Percentiles rank a stretch among this genome's conserved stretches.
Conservation (phyloP, 129 eudicot genomes). For the Erigeron canadensis region DNA sequence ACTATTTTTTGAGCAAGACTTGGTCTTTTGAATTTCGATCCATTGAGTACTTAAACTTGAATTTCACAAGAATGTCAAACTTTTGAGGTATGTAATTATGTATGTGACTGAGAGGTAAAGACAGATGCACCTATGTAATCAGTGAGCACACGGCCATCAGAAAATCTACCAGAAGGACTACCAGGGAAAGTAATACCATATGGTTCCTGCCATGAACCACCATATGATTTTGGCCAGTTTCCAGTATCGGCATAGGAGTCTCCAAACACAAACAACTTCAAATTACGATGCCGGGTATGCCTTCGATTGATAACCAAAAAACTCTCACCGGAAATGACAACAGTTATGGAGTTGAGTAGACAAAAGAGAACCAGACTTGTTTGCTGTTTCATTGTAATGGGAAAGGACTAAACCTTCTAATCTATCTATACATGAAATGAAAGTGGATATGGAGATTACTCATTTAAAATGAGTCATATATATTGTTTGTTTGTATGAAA, state of each 20-base stretch:
- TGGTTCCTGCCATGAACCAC: conserved; percentile 58
- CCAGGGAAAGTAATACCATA: conserved; percentile 74
- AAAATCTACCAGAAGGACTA: conserved; percentile 67
- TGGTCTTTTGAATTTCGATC: neutral
- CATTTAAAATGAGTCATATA: neutral
- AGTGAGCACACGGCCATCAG: conserved; percentile 76
- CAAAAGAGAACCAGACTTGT: conserved; percentile 24
- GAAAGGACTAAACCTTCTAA: neutral
- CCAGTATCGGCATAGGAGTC: conserved; percentile 83
- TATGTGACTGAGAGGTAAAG: neutral
- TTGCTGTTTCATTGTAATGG: conserved; percentile 30
- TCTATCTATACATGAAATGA: neutral
- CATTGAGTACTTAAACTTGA: neutral
- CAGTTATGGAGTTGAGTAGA: conserved; percentile 24
- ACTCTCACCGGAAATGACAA: neutral
- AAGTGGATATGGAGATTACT: conserved; percentile 16
- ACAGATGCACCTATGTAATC: conserved; percentile 56
- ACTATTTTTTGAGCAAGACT: neutral
- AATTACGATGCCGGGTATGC: conserved; percentile 1
- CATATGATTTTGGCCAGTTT: conserved; percentile 43
- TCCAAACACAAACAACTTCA: conserved; percentile 68
- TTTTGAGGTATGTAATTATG: too few relatives aligned
- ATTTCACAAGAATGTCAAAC: neutral
- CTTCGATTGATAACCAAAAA: neutral
- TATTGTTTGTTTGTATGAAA: neutral